phyloP scores from a whole-genome alignment of 108 stramenopile genomes.

The Stephanodiscus minutulus region DNA sequence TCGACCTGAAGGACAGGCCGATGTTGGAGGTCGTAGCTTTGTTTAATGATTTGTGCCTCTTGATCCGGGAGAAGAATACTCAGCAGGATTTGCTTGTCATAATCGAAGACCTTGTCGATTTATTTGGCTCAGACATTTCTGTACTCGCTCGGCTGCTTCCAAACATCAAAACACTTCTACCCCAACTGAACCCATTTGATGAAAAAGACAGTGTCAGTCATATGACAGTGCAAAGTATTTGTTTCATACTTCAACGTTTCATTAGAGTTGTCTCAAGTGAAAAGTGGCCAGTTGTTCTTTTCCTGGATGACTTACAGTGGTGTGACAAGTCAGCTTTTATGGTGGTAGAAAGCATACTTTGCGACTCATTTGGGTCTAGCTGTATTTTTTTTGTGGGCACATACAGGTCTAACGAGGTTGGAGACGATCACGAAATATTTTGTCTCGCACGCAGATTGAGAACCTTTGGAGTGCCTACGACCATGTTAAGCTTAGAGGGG shows the following conservation, averaged over 20 bases:
- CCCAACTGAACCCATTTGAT: neutral
- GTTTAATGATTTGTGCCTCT: slow-evolving; percentile 33
- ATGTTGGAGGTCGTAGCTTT: slow-evolving; percentile 19
- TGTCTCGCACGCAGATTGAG: slow-evolving; percentile 5
- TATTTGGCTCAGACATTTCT: slow-evolving; percentile 16
- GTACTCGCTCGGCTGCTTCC: slow-evolving; percentile 26
- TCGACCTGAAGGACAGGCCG: slow-evolving; percentile 27
- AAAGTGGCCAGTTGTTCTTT: slow-evolving; percentile 31
- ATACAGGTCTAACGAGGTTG: slow-evolving; percentile 38
- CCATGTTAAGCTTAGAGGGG: too few relatives aligned
- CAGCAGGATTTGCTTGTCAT: slow-evolving; percentile 11
- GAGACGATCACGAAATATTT: slow-evolving; percentile 20
- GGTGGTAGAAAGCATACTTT: slow-evolving; percentile 22
- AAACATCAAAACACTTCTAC: slow-evolving; percentile 15
- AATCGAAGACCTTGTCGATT: slow-evolving; percentile 5
- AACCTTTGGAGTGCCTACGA: slow-evolving; percentile 14
- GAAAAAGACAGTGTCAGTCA: slow-evolving; percentile 1
- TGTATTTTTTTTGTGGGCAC: slow-evolving; percentile 43
- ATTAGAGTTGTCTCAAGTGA: slow-evolving; percentile 35
- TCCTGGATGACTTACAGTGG: slow-evolving; percentile 54
- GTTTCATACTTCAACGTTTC: slow-evolving; percentile 28
- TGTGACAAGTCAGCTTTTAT: slow-evolving; percentile 43
- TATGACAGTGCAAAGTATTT: slow-evolving; percentile 19
- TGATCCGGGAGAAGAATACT: slow-evolving; percentile 2
- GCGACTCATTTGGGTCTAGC: slow-evolving; percentile 23